A percentile compares a stretch with the other conserved stretches of the same genome.
Conservation (phyloP, 2,329 filamentous ascomycete species). For the Metarhizium rileyi region DNA sequence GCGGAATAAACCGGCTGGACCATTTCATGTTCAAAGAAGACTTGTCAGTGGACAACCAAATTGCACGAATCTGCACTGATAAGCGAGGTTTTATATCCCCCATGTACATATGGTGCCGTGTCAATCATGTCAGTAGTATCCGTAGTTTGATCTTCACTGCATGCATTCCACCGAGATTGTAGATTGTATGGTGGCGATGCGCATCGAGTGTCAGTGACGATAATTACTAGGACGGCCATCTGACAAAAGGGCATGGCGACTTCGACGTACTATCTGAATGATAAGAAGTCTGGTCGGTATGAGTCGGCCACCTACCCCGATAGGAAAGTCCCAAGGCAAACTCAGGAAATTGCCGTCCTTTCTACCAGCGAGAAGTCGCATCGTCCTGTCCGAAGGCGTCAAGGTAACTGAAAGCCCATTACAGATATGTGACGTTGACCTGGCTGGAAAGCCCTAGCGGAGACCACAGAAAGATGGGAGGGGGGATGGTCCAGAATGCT, state of each 20-base stretch:
- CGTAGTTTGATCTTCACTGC: neutral
- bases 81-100: neutral
- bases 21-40: neutral
- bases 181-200: neutral
- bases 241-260: neutral
- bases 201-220: neutral
- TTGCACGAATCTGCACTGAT: neutral
- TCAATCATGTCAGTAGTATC: neutral
- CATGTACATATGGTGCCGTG: neutral
- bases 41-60: neutral
- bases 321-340: neutral
- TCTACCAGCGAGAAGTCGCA: neutral
- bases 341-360: neutral
- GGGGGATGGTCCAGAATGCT: neutral
- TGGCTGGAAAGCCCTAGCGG: neutral
- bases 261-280: neutral
- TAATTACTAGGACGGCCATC: neutral
- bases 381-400: neutral
- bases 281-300: neutral
- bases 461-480: neutral
- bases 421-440: neutral
- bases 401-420: neutral
- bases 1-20: neutral
- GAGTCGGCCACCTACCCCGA: neutral
- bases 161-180: neutral